Base-by-base conservation (phyloP, 148 eudicot species). In the Hydrangea macrophylla region DNA sequence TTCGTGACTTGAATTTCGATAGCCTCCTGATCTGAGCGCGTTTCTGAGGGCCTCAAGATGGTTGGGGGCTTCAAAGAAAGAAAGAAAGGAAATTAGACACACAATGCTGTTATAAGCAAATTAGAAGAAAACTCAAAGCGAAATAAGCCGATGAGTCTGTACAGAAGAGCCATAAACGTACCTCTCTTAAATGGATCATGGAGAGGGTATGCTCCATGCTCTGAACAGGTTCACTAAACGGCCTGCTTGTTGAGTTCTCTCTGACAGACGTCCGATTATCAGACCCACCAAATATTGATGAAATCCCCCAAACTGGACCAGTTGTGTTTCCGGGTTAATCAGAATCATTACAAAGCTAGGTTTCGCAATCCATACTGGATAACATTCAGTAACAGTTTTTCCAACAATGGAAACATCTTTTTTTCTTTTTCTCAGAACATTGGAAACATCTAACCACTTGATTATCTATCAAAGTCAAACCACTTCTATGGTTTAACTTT, bases 1-100 rank as follows among this genome's bases (percentile, higher is more conserved):
- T 95, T 95, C n/a, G 96, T 91, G 55, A 89, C 92, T 73, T 76
- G 50, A 75, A 91, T 87, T 83, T 95, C 99, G 79, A 91, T 80
- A 70, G 87, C 65, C 62, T 91, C 96, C 73, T 84, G 84, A 37
- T 89, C 97, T 44, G 99, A 79, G 59, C 76, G 87, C 20, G 79
- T 74, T 79, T 95, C 99, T 69, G 90, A 76, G 27, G 99, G 97
- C 90, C 90, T 95, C 84, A 95, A 73, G 51, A 87, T 74, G 58
- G 88, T 48, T 63, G 99, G 99, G 33, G 99, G 99, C 99, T 91
- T 70, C 70, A 80, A 71, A 62, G 76, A 53, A 15, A 32, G n/a
- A n/a, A n/a, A n/a, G n/a, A n/a, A n/a, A n/a, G n/a, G n/a, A n/a
- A n/a, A n/a, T 36, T 11, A 55, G 53, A 65, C 23, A 59, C 6